phyloP scores from a whole-genome alignment of 345 rosid species.

The Corchorus capsularis region DNA sequence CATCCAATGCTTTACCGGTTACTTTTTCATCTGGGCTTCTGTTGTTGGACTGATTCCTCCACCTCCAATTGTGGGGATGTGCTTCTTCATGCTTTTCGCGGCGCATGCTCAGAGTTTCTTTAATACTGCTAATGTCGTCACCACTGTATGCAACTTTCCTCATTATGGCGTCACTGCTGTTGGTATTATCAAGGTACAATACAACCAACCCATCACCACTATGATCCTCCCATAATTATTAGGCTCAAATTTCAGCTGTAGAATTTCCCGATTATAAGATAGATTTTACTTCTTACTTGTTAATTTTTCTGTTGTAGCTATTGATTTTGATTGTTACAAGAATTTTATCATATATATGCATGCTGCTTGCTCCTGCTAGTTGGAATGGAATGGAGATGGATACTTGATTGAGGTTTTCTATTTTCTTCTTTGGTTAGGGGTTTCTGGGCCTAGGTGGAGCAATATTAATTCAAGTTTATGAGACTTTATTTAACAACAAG shows the following conservation, averaged over 20 bases:
- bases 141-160: slow-evolving; percentile 42
- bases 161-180: slow-evolving; percentile 49
- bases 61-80: slow-evolving; percentile 52
- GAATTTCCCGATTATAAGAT: not conserved
- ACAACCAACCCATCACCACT: not conserved
- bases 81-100: slow-evolving; percentile 45
- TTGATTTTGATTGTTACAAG: not conserved
- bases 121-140: slow-evolving; percentile 53
- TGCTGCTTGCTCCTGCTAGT: not conserved
- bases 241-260: no score
- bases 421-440: slow-evolving; percentile 35
- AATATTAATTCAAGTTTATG: slow-evolving; percentile 50
- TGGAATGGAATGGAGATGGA: not conserved
- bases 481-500: slow-evolving; percentile 37
- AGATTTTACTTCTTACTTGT: not conserved
- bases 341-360: not conserved
- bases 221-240: not conserved
- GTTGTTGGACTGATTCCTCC: slow-evolving; percentile 49
- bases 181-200: slow-evolving; percentile 47
- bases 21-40: slow-evolving; percentile 67
- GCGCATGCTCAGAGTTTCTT: slow-evolving; percentile 45
- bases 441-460: slow-evolving; percentile 60
- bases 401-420: not conserved
- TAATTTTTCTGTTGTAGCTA: no score
- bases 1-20: slow-evolving; percentile 55